Percentiles rank a stretch among this genome's conserved stretches.
Evolutionary conservation across 345 rosid species (phyloP).

Genomic region (Eucalyptus cloeziana): DNA sequence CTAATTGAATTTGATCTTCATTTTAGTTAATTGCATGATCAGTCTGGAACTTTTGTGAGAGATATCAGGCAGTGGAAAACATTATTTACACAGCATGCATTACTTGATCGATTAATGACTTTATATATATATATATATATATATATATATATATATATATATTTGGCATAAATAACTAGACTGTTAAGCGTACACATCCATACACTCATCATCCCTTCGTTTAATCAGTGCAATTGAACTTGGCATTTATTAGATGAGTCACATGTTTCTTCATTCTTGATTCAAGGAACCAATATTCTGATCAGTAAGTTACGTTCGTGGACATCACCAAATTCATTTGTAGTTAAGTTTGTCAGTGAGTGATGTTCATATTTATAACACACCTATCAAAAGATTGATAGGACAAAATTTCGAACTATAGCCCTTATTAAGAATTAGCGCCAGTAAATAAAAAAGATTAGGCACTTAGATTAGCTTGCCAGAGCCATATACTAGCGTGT

Average conservation of each 20-base stretch:
- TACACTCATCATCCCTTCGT: background rate
- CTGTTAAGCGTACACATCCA: background rate
- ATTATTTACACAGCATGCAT: background rate
- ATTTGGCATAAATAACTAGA: background rate
- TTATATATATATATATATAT: background rate
- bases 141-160: background rate
- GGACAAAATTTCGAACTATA: background rate
- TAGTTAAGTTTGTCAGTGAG: background rate
- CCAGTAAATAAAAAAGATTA: background rate
- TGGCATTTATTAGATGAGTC: background rate
- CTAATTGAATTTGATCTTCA: background rate
- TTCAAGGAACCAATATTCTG: background rate
- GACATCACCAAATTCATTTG: background rate
- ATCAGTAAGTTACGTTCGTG: background rate
- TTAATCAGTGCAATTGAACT: background rate
- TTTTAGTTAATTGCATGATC: background rate
- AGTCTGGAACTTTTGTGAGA: background rate
- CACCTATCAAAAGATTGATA: background rate
- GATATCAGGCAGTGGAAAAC: background rate
- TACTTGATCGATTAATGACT: background rate
- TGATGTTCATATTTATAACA: background rate
- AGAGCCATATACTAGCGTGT: background rate
- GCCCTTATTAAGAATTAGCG: background rate
- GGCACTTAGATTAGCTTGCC: background rate
- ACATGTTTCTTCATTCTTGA: background rate